Evolutionary conservation across 768 basidiomycete species (phyloP).

Genomic region (Collybia sordida): DNA sequence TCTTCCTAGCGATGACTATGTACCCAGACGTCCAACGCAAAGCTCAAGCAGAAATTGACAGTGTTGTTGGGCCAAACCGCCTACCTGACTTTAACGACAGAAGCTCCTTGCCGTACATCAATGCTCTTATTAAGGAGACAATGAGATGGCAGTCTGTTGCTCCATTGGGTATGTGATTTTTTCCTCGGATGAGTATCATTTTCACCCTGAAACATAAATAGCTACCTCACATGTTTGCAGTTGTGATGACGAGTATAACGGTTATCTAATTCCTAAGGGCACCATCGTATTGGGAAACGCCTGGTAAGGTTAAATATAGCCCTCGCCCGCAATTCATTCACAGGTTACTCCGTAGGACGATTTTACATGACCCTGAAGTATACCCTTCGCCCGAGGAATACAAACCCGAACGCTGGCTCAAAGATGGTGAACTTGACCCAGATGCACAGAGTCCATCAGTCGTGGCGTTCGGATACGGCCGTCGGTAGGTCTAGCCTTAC

Average conservation of each 20-base stretch:
- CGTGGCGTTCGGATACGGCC: constrained; percentile 5
- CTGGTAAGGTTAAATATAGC: constrained; percentile 1
- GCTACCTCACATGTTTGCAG: background rate
- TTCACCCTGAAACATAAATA: no score
- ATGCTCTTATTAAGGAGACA: background rate
- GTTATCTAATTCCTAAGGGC: constrained; percentile 6
- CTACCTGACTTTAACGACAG: constrained; percentile 4
- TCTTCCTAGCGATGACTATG: constrained; percentile 8
- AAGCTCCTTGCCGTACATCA: background rate
- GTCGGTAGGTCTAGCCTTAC: constrained; percentile 1
- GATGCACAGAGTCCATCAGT: constrained; percentile 1
- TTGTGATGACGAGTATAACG: constrained; percentile 4
- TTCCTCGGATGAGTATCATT: background rate
- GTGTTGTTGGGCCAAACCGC: constrained; percentile 18
- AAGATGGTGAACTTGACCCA: constrained; percentile 4
- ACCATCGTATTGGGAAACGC: constrained; percentile 1
- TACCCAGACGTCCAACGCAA: constrained; percentile 5
- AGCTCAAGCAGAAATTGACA: constrained; percentile 10
- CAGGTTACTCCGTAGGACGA: background rate
- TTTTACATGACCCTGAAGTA: background rate
- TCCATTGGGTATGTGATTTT: background rate
- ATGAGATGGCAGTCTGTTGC: constrained; percentile 2
- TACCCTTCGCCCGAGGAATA: constrained; percentile 2
- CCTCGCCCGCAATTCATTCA: no score
- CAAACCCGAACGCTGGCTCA: constrained; percentile 6